phyloP scores from a whole-genome alignment of 2,329 filamentous ascomycete species.

The Ciborinia camelliae region DNA sequence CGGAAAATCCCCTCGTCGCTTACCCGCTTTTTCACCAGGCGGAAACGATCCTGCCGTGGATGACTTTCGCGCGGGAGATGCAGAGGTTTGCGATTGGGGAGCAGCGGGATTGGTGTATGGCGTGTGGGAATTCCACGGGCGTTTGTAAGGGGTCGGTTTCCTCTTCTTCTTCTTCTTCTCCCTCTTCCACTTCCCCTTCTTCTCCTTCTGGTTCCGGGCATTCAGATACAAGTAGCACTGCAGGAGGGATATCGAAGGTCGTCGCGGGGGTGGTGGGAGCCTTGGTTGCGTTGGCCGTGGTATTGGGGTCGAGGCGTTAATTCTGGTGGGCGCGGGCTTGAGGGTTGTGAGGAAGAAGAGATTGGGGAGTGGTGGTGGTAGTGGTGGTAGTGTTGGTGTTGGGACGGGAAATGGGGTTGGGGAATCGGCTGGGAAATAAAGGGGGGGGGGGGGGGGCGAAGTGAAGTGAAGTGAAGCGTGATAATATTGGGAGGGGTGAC shows the following conservation, averaged over 20 bases:
- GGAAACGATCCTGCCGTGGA: constrained; percentile 60
- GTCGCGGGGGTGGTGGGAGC: constrained; percentile 81
- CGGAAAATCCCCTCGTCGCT: constrained; percentile 40
- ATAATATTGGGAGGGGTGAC: no score
- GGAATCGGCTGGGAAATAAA: not conserved
- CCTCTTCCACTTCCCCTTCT: constrained; percentile 34
- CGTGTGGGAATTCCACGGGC: constrained; percentile 70
- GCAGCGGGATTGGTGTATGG: constrained; percentile 66
- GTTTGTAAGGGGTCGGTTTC: constrained; percentile 53
- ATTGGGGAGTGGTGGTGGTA: constrained; percentile 27
- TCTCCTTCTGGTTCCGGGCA: constrained; percentile 29
- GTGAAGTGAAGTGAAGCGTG: no score
- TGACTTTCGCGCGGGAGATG: constrained; percentile 62
- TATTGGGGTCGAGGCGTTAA: constrained; percentile 53
- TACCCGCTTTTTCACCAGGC: constrained; percentile 60
- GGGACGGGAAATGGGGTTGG: not conserved
- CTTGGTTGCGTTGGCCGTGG: constrained; percentile 62
- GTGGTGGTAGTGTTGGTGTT: not conserved
- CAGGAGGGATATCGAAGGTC: constrained; percentile 54
- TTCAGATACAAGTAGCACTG: no score
- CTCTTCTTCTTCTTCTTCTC: constrained; percentile 25
- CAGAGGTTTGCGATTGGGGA: constrained; percentile 63
- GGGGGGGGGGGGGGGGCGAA: no score
- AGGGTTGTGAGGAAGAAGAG: constrained; percentile 55
- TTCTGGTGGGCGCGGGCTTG: constrained; percentile 54